Evolutionary conservation across 257 asterid genomes (phyloP), one percentile per base, ranked within the genome.

Genomic region (Linderniella brevidens): DNA sequence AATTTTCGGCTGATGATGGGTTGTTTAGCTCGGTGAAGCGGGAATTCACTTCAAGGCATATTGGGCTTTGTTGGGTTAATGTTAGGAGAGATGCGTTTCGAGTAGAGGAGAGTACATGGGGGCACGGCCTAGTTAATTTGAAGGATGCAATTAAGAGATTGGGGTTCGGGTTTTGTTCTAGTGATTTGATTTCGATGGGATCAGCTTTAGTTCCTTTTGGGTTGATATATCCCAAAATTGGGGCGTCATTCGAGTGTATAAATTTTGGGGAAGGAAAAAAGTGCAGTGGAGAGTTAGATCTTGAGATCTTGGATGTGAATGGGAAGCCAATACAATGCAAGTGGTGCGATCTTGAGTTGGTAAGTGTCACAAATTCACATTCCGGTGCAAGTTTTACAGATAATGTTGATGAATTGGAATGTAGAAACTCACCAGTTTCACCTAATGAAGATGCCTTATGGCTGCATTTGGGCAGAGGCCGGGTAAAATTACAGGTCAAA

Each of bases 111-210:
- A 62, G 41, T 61, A 61, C 51, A 18, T 44, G 41, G 58, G 65
- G 44, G 48, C 46, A 35, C 4, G 39, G 43, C 41, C 54, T 68
- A 56, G 53, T 14, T 12, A 37, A 16, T 8, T 48, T 76, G 36
- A 68, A 66, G 59, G 71, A 70, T 40, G 62, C 62, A 42, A 56
- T 74, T 50, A 58, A 59, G 55, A 66, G 68, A 54, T 70, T 72
- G 42, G 90, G 92, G 13, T 88, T 90, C 92, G 80, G 93, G 4
- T 68, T 62, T 77, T 74, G 87, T 65, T 80, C 94, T 8, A 80
- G 79, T 8, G 74, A 84, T 64, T 56, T 68, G 38, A 58, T 81
- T 66, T 62, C 74, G 37, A 64, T 80, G 47, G 86, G 92, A 45
- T 78, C 96, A 11, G 92, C 78, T 58, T 48, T 88, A 53, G 37